Evolutionary conservation across 2,329 filamentous ascomycete genomes (phyloP), one percentile per base, ranked within the genome.

Genomic region (Rugonectria rugulosa): DNA sequence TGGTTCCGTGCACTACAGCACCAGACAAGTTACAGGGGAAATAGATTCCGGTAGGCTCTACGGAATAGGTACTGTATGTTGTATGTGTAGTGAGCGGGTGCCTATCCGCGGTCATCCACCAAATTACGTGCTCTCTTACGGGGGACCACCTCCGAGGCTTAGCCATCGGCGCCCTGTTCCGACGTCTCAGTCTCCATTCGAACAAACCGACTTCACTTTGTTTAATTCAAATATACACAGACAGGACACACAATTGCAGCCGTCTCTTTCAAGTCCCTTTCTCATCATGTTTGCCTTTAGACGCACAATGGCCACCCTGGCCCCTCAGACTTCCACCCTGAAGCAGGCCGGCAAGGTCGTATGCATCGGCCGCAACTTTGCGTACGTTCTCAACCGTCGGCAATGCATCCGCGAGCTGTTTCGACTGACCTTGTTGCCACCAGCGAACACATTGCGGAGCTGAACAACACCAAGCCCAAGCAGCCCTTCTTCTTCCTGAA

Each of bases 401-500:
- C 45, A 38, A 19, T 24, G 40, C 14, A 38, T 27, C 32, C 20
- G 43, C 3, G 9, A 46, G 23, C 41, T 46, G 8, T 36, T 23
- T 38, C 37, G 10, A 57, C 59, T 64, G 29, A 68, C 53, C 14
- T 3, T 2, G 20, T 44, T 37, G 29, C 27, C n/a, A n/a, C 8
- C 42, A 95, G 91, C 69, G 95, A 97, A 75, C 95, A 99, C 77
- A 89, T 98, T 71, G 86, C 89, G 61, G 95, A 99, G 80, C 85
- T 99, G 65, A 92, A 92, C 76, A 97, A 89, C 75, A 81, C 83
- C 57, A 87, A 87, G 63, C 95, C 95, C 45, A 96, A 95, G 75
- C 92, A 97, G 76, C 95, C 95, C 21, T 98, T 99, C 79, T 99
- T 97, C 87, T 99, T 99, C 83, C 85, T 98, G 66, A 99, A 99